phyloP scores from a whole-genome alignment of 139 green algal species.

The Eudorina sp. region DNA sequence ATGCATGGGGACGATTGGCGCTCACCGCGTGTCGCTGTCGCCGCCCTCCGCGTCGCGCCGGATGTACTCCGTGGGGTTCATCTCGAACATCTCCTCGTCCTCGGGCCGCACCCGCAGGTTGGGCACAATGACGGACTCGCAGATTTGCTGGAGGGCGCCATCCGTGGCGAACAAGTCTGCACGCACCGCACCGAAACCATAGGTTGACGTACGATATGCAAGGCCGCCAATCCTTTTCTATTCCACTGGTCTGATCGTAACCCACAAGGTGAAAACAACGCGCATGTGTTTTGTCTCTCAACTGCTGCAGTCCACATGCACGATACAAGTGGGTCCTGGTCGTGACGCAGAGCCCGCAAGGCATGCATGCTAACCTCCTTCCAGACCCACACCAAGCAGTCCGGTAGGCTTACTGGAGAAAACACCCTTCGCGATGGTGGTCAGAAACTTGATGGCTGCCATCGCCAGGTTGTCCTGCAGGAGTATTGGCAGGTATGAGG shows the following conservation, averaged over 20 bases:
- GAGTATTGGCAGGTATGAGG: too few relatives aligned
- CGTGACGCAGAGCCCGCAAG: neutral
- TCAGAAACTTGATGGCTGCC: slow-evolving; percentile 85
- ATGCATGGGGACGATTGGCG: too few relatives aligned
- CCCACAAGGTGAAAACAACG: too few relatives aligned
- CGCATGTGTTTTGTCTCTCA: too few relatives aligned
- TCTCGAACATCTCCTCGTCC: slow-evolving; percentile 65
- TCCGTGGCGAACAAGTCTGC: slow-evolving; percentile 30
- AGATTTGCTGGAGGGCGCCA: slow-evolving; percentile 79
- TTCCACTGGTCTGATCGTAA: too few relatives aligned
- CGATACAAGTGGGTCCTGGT: too few relatives aligned
- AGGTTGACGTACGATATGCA: neutral
- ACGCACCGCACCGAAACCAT: neutral
- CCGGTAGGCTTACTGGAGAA: slow-evolving; percentile 12
- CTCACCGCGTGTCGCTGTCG: slow-evolving; percentile 92
- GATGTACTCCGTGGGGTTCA: slow-evolving; percentile 92
- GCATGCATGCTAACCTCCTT: neutral
- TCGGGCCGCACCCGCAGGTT: slow-evolving; percentile 70
- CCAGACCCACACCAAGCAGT: neutral
- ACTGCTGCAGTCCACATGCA: too few relatives aligned
- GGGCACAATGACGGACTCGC: slow-evolving; percentile 91
- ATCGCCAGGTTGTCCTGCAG: slow-evolving; percentile 93
- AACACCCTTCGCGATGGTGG: slow-evolving; percentile 87
- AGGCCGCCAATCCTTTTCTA: too few relatives aligned
- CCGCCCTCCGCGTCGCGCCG: slow-evolving; percentile 94